Conservation (phyloP, 805 yeast species). For the Pichia californica region DNA sequence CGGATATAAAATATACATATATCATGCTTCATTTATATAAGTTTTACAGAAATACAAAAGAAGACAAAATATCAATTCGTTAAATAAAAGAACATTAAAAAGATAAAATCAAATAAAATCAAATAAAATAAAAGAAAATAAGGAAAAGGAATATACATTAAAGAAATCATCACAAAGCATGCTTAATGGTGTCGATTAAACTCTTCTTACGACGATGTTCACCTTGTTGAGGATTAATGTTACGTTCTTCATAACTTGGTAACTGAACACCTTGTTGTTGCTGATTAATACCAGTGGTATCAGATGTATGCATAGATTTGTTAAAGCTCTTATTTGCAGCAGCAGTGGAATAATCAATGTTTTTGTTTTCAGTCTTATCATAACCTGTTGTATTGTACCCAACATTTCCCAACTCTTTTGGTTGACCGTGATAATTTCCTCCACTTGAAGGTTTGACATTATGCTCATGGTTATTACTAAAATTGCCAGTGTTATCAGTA, state of each 20-base stretch:
- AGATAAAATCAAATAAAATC: not conserved
- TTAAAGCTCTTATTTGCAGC: not conserved
- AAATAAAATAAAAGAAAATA: not conserved
- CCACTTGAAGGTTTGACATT: too few species aligned
- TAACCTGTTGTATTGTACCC: too few species aligned
- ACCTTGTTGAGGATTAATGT: not conserved
- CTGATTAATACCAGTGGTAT: too few species aligned
- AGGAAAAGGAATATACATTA: too few species aligned
- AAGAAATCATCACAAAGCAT: not conserved
- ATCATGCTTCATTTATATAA: too few species aligned
- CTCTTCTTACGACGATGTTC: constrained; percentile 6
- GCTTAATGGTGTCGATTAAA: constrained; percentile 9
- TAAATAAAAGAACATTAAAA: not conserved
- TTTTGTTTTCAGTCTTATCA: too few species aligned
- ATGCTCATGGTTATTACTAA: too few species aligned
- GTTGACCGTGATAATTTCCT: too few species aligned
- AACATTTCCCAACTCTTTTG: not conserved
- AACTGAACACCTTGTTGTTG: not conserved
- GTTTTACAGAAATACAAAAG: too few species aligned
- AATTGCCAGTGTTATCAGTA: too few species aligned
- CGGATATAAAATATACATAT: too few species aligned
- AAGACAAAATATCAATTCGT: not conserved
- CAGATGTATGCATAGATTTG: not conserved
- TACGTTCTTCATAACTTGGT: not conserved
- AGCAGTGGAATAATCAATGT: not conserved